Conservation (phyloP, 768 basidiomycete genomes). For the Chalciporus chontae region DNA sequence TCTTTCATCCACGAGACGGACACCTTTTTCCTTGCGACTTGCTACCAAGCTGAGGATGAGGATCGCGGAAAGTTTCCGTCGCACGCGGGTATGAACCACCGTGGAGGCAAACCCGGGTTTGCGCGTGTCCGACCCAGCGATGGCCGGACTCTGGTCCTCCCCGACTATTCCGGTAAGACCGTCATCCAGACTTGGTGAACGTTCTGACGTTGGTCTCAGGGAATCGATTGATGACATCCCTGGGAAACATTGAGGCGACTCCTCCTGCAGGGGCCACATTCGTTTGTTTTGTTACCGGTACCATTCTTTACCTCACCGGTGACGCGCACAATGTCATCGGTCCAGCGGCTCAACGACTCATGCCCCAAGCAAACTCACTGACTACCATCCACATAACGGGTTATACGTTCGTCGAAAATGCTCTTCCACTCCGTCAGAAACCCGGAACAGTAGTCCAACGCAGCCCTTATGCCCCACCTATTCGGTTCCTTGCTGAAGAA, state of each 20-base stretch:
- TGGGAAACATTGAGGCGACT: constrained; percentile 62
- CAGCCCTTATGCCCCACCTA: constrained; percentile 60
- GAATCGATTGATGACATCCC: constrained; percentile 57
- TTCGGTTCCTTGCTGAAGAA: constrained; percentile 54
- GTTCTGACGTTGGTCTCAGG: constrained; percentile 32
- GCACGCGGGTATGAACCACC: constrained; percentile 65
- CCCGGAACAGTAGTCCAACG: constrained; percentile 26
- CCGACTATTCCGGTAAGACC: constrained; percentile 53
- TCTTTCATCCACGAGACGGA: constrained; percentile 48
- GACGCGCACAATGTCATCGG: constrained; percentile 50
- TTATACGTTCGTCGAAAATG: constrained; percentile 50
- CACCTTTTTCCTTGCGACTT: constrained; percentile 56
- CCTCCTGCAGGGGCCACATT: constrained; percentile 56
- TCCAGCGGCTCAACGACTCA: constrained; percentile 37
- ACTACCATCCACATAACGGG: constrained; percentile 51
- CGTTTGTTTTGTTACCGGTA: constrained; percentile 48
- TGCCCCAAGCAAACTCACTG: constrained; percentile 54
- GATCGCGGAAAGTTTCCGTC: constrained; percentile 44
- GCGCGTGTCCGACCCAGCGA: constrained; percentile 53
- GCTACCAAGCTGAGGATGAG: constrained; percentile 38
- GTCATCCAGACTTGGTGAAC: background rate
- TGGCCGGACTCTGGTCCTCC: constrained; percentile 52
- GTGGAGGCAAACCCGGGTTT: constrained; percentile 60
- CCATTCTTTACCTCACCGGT: constrained; percentile 66
- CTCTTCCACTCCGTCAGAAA: constrained; percentile 52